Conservation (phyloP, 179 eudicot genomes). For the Corrigiola litoralis region DNA sequence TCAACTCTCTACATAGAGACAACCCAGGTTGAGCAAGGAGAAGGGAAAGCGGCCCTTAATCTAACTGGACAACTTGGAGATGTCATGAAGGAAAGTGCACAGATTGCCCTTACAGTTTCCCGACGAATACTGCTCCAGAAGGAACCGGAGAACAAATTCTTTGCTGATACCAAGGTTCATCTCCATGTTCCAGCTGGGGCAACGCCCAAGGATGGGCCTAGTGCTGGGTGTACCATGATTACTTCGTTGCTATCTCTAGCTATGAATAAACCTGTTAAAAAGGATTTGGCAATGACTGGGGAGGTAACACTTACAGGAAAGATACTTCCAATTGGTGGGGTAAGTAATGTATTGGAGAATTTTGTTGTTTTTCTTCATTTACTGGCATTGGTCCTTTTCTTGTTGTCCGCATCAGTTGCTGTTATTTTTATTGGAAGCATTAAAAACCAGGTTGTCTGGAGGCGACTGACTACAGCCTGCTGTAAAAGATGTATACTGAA, state of each 20-base stretch:
- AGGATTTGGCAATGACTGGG: constrained; percentile 97
- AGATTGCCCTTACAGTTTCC: constrained; percentile 88
- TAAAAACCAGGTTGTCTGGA: not conserved
- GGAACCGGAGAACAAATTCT: constrained; percentile 58
- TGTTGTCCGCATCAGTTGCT: not conserved
- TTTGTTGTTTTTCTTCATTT: not conserved
- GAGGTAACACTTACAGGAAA: constrained; percentile 89
- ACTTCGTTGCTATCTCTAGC: constrained; percentile 90
- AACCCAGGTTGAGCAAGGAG: constrained; percentile 64
- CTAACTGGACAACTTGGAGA: constrained; percentile 98
- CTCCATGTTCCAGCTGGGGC: constrained; percentile 99
- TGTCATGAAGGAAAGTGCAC: constrained; percentile 99
- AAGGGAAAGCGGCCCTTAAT: constrained; percentile 83
- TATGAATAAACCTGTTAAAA: constrained; percentile 69
- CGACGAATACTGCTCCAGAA: constrained; percentile 60
- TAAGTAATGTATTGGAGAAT: constrained; percentile 30
- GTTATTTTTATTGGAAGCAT: not conserved
- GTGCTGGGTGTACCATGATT: constrained; percentile 99
- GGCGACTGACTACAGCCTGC: not conserved
- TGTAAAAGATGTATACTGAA: not conserved
- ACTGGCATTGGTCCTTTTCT: not conserved
- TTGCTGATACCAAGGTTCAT: constrained; percentile 79
- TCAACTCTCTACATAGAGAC: constrained; percentile 94
- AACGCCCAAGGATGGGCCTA: constrained; percentile 98
- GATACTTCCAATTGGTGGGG: constrained; percentile 99